These are phyloP conservation scores for Clathrospora elynae DNA, from an alignment of 2,329 filamentous ascomycete species.

Conservation along the genomic window DNA sequence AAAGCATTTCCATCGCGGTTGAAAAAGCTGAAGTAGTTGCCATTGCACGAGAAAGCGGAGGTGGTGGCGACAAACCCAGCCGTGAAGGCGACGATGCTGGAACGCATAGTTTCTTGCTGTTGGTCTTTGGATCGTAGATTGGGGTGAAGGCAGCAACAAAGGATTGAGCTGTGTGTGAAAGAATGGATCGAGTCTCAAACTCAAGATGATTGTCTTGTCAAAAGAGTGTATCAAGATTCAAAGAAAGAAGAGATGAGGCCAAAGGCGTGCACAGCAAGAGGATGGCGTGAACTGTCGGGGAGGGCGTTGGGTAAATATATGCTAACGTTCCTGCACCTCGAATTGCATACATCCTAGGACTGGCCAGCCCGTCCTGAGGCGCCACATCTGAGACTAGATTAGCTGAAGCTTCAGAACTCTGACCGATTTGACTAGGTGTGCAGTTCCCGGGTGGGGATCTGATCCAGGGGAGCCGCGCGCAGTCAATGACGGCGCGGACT, in stretches of 20 bases:
- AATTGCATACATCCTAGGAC: slow-evolving; percentile 24
- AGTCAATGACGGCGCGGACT: slow-evolving; percentile 16
- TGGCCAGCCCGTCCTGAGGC: slow-evolving; percentile 16
- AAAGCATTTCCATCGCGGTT: slow-evolving; percentile 42
- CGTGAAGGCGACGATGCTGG: slow-evolving; percentile 34
- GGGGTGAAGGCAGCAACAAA: slow-evolving; percentile 24
- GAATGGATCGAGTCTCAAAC: slow-evolving; percentile 45
- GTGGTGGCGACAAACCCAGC: slow-evolving; percentile 40
- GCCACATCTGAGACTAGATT: slow-evolving; percentile 20
- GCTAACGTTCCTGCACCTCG: slow-evolving; percentile 16
- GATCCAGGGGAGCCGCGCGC: slow-evolving; percentile 30
- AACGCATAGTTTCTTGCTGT: slow-evolving; percentile 32
- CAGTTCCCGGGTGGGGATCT: slow-evolving; percentile 21
- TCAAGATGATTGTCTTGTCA: slow-evolving; percentile 24
- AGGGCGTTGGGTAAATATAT: slow-evolving; percentile 30
- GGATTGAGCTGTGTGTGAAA: slow-evolving; percentile 27
- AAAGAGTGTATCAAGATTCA: slow-evolving; percentile 32
- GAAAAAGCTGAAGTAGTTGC: slow-evolving; percentile 49
- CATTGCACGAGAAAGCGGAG: slow-evolving; percentile 43
- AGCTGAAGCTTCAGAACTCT: slow-evolving; percentile 17
- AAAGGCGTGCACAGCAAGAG: slow-evolving; percentile 25
- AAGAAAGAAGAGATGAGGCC: slow-evolving; percentile 28
- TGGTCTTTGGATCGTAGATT: slow-evolving; percentile 11
- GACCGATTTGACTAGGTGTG: slow-evolving; percentile 15
- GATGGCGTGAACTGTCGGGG: slow-evolving; percentile 16